Base-by-base conservation (phyloP, 371 early-diverging fungal species). In the Circinella minor region DNA sequence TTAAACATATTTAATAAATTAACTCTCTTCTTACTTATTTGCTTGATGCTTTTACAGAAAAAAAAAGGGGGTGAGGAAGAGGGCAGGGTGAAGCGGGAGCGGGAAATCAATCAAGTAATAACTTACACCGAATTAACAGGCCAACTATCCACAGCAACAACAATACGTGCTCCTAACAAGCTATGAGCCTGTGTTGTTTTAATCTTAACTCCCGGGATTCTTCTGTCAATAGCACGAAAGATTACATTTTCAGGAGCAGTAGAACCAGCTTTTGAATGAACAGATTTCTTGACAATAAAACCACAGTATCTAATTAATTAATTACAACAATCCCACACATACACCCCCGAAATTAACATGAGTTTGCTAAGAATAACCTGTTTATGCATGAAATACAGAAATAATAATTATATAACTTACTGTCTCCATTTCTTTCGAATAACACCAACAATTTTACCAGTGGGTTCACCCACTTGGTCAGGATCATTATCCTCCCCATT, bases 401-500 rank as follows among this genome's bases (percentile, higher is more conserved):
- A 34, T 60, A 9, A 47, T 47, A 47, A 15, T 47, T 47, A 47
- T 47, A 3, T 47, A 27, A 71, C 76, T 66, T 81, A 94, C 69
- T 94, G 93, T 74, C 97, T 85, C 97, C 98, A 98, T 80, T 94
- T 95, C 69, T 96, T 91, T 66, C 94, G 91, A 72, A 99, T 92
- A 66, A 99, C 89, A 38, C 96, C 97, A 5, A 99, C 97, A 5
- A 99, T 90, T 61, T 89, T 89, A 27, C 90, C 98, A 1, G 94
- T 93, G 37, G 96, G 97, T 55, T 91, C 80, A 17, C 76, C 79
- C 20, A 70, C 70, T 27, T 48, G 73, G 3, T 61, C 63, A 10
- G 73, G 74, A 10, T 55, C 68, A 7, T 66, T 27, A 37, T 60
- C 64, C 37, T 71, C 65, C 61, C 67, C 64, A 27, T 27, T 27